Conservation (phyloP, 106 monocot genomes). For the Phalaenopsis equestris region DNA sequence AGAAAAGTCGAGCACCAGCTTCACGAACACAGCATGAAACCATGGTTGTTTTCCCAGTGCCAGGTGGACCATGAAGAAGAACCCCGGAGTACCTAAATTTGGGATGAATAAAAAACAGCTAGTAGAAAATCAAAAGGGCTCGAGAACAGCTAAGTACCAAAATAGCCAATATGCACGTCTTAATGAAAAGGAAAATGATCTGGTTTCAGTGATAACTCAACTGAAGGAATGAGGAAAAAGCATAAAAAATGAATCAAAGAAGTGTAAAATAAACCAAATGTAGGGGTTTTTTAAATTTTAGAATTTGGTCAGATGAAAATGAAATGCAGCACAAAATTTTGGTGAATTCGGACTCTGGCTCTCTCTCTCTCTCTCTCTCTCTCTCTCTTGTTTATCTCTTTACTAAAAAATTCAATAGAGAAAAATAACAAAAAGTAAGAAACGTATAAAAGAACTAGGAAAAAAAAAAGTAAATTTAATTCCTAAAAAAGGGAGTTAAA, state of each 20-base stretch:
- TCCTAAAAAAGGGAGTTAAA: too few relatives aligned
- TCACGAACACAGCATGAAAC: slow-evolving; percentile 53
- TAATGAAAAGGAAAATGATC: neutral
- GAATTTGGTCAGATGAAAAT: too few relatives aligned
- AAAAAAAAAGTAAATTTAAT: too few relatives aligned
- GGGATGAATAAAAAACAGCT: slow-evolving; percentile 4
- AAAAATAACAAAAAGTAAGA: too few relatives aligned
- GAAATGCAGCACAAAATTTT: too few relatives aligned
- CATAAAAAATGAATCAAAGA: neutral
- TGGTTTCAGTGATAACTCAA: neutral
- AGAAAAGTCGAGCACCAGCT: slow-evolving; percentile 53
- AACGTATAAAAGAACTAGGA: too few relatives aligned
- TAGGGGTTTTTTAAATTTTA: too few relatives aligned
- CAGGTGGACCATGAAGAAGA: slow-evolving; percentile 92
- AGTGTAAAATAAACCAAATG: too few relatives aligned
- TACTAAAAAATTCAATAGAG: too few relatives aligned
- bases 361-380: too few relatives aligned
- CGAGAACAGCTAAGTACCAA: neutral
- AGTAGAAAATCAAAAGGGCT: neutral
- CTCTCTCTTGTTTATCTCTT: too few relatives aligned
- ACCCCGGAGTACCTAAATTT: slow-evolving; percentile 75
- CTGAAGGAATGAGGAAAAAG: neutral
- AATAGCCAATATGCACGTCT: neutral
- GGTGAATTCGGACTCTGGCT: too few relatives aligned
- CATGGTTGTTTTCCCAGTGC: slow-evolving; percentile 94